Evolutionary conservation across 306 rosid genomes (phyloP), one percentile per base, ranked within the genome.

Genomic region (Morella rubra): DNA sequence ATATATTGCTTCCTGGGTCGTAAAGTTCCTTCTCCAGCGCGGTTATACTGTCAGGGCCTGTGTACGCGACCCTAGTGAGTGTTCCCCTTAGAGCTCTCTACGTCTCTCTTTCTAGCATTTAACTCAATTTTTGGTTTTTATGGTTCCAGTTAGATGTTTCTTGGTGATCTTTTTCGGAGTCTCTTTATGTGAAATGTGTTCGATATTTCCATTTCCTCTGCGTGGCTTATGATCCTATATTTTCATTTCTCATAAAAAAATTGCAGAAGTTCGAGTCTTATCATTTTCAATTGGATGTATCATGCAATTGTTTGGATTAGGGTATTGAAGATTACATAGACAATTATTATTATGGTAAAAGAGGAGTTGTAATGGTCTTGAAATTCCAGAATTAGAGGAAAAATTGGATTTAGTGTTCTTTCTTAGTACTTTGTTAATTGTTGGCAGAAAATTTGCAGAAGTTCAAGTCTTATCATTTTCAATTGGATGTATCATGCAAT

Each of bases 41-140:
- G 85, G 90, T 32, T 84, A 86, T 76, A 86, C 87, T 18, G 90
- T 86, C 67, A 86, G 76, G 73, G 90, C 87, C 78, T 77, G 84
- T 37, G 85, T 86, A 76, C 90, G 90, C 69, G 74, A 86, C 49
- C 87, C 87, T 40, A 67, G 90, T 86, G 32, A 18, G 79, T 77
- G 0, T 45, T 50, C 20, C 24, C 9, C 27, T 1, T 24, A 24
- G 27, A 24, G 27, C 27, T 24, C 27, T 24, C 27, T 24, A 24
- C 27, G 27, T 32, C 16, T 77, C 20, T 45, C 50, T 52, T 19
- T 18, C 41, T 8, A 52, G 12, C 27, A 24, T 50, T 14, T 14
- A 67, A 10, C 4, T 41, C 14, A 11, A 68, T 41, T 13, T 1
- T 68, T 7, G 72, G 58, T 4, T 53, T 44, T 69, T 50, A 71